Evolutionary conservation across 495 filamentous ascomycete genomes (phyloP).

Genomic region (Aspergillus saccharolyticus): DNA sequence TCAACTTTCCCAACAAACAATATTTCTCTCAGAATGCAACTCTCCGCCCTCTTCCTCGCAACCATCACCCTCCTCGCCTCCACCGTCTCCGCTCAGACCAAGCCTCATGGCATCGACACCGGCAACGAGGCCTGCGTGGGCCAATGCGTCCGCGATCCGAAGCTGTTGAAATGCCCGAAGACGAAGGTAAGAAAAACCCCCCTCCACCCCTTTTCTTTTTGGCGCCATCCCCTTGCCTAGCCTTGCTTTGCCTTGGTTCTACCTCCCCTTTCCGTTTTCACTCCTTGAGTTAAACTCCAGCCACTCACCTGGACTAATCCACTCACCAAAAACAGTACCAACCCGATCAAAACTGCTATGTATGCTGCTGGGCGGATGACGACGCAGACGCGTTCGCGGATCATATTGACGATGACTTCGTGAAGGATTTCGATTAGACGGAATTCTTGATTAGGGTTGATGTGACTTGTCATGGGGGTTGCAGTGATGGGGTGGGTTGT

Average conservation of each 20-base stretch:
- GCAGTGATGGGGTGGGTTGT: neutral
- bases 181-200: neutral
- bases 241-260: neutral
- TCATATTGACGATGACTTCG: neutral
- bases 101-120: slow-evolving; percentile 2
- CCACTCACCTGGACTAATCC: no score
- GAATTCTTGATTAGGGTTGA: no score
- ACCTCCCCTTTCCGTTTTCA: no score
- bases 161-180: neutral
- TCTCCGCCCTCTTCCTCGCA: slow-evolving; percentile 1
- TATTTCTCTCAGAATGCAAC: neutral
- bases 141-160: neutral
- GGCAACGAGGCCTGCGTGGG: slow-evolving; percentile 1
- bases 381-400: slow-evolving; percentile 10
- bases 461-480: neutral
- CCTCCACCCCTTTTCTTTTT: no score
- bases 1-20: neutral
- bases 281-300: no score
- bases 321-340: neutral
- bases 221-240: neutral
- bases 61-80: slow-evolving; percentile 2
- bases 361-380: slow-evolving; percentile 18
- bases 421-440: neutral
- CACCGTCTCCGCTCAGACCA: slow-evolving; percentile 1
- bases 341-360: slow-evolving; percentile 8